phyloP scores from a whole-genome alignment of 306 rosid species.

The Medicago truncatula region MtrunA17r5.0-ANR NC_053043.1:46265001-46265500 shows the following conservation, averaged over 20 bases:
- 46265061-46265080: conserved; percentile 44
- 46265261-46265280: conserved; percentile 87
- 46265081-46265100: conserved; percentile 85
- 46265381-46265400: neutral
- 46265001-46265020: conserved; percentile 31
- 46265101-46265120: conserved; percentile 66
- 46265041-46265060: conserved; percentile 40
- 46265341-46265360: neutral
- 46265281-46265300: conserved; percentile 69
- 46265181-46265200: conserved; percentile 57
- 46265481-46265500: too few species aligned
- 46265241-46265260: conserved; percentile 83
- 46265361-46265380: conserved; percentile 19
- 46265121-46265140: conserved; percentile 68
- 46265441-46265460: too few species aligned
- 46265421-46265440: too few species aligned
- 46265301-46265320: conserved; percentile 26
- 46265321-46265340: neutral
- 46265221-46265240: conserved; percentile 74
- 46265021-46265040: conserved; percentile 30
- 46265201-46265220: conserved; percentile 64
- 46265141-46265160: conserved; percentile 73
- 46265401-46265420: too few species aligned
- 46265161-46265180: conserved; percentile 77
- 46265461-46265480: too few species aligned